phyloP scores from a whole-genome alignment of 306 rosid genomes.

The Erythrophleum fordii region DNA sequence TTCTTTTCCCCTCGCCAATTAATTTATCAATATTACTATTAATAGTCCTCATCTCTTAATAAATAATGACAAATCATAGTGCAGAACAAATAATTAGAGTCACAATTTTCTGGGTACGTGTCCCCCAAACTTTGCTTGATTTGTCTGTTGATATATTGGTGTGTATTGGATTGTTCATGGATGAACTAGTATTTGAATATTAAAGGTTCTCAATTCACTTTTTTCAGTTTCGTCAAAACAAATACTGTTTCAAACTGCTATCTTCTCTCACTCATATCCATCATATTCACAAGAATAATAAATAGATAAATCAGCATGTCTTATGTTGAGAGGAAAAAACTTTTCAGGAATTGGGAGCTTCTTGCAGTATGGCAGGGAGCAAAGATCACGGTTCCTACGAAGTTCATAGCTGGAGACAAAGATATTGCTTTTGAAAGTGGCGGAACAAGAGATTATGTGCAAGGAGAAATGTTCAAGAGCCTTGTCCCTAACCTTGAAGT shows the following conservation, averaged over 20 bases:
- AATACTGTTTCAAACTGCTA: not conserved
- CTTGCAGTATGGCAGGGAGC: conserved; percentile 57
- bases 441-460: conserved; percentile 44
- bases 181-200: not conserved
- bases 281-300: not conserved
- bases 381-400: conserved; percentile 49
- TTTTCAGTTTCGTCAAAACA: not conserved
- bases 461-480: conserved; percentile 42
- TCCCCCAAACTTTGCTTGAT: not conserved
- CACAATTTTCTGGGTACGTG: not conserved
- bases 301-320: not conserved
- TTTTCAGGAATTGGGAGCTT: conserved; percentile 55
- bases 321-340: not conserved
- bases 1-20: not conserved
- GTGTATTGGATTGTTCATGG: not conserved
- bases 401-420: conserved; percentile 46
- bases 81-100: not conserved
- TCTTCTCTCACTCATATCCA: not conserved
- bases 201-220: not conserved
- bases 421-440: conserved; percentile 37
- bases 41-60: not conserved
- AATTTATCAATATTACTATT: not conserved
- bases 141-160: not conserved
- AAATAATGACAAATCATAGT: not conserved
- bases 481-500: conserved; percentile 51